Evolutionary conservation across 2,329 filamentous ascomycete species (phyloP).

Genomic region (Paecilomyces formosus): DNA sequence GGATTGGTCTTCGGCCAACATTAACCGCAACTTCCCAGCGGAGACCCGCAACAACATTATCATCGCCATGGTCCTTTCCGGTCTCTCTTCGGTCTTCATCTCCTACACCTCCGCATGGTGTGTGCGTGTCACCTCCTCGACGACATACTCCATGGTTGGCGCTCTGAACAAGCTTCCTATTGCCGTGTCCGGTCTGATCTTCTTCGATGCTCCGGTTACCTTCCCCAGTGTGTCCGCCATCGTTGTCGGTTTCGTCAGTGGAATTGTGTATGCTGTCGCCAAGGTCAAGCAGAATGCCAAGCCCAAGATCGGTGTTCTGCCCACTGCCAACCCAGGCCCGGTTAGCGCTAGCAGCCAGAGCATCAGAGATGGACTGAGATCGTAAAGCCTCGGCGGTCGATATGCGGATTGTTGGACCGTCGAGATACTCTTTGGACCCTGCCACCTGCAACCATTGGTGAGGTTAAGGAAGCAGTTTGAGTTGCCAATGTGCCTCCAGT

Average conservation of each 20-base stretch:
- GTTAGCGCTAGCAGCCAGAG: constrained; percentile 90
- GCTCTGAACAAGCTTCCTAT: constrained; percentile 97
- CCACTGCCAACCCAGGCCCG: constrained; percentile 53
- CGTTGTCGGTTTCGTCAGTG: constrained; percentile 80
- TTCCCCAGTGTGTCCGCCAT: constrained; percentile 90
- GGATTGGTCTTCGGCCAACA: constrained; percentile 84
- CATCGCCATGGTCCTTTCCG: constrained; percentile 87
- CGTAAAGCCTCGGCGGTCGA: constrained; percentile 29
- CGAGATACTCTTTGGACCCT: background rate
- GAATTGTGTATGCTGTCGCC: constrained; percentile 80
- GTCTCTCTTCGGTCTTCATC: constrained; percentile 89
- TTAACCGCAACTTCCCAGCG: constrained; percentile 80
- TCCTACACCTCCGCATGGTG: constrained; percentile 99
- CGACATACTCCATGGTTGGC: constrained; percentile 98
- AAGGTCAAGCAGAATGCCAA: constrained; percentile 72
- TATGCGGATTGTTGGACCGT: background rate
- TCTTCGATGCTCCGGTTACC: constrained; percentile 92
- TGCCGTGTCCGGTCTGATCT: constrained; percentile 82
- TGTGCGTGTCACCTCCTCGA: constrained; percentile 92
- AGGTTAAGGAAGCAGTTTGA: background rate
- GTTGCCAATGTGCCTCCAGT: background rate
- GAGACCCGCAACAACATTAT: constrained; percentile 72
- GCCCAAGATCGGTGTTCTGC: constrained; percentile 60
- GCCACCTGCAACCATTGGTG: background rate
- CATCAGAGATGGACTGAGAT: constrained; percentile 76